Conservation (phyloP, 2,329 filamentous ascomycete genomes). For the Botrytis cinerea region DNA sequence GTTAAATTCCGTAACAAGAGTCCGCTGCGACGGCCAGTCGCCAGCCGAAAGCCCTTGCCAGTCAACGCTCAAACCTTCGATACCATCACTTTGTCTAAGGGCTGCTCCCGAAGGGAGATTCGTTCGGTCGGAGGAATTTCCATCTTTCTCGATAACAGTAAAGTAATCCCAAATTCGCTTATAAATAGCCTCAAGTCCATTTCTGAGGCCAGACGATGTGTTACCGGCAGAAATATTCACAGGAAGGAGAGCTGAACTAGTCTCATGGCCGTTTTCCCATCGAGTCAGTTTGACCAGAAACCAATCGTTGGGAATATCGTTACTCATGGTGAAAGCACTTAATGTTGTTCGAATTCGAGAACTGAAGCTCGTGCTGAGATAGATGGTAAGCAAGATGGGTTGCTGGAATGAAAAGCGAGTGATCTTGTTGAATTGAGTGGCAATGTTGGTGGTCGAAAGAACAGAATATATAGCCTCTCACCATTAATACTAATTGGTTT, state of each 20-base stretch:
- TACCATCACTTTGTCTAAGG: slow-evolving; percentile 2
- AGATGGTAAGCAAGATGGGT: not conserved
- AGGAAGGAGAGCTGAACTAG: not conserved
- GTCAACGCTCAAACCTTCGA: not conserved
- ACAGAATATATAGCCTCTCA: not conserved
- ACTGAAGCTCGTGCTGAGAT: not conserved
- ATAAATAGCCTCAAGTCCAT: not conserved
- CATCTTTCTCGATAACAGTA: not conserved
- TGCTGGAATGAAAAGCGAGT: not conserved
- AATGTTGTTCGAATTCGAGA: not conserved
- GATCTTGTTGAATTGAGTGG: not conserved
- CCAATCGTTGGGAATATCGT: not conserved
- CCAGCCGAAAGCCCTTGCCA: not conserved
- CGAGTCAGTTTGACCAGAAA: not conserved
- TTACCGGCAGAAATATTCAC: not conserved
- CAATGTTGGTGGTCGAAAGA: not conserved
- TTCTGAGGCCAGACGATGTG: not conserved
- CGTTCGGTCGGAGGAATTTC: not conserved
- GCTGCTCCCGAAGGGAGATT: slow-evolving; percentile 3
- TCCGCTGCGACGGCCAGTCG: not conserved
- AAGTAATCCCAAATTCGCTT: not conserved
- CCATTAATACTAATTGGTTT: not conserved
- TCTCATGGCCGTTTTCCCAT: not conserved
- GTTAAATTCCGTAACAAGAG: not conserved
- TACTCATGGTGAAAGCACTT: not conserved